A percentile compares a stretch with the other conserved stretches of the same genome.
These are phyloP conservation scores for Blastomyces gilchristii DNA, from an alignment of 2,329 filamentous ascomycete genomes.

Conservation along the genomic window DNA sequence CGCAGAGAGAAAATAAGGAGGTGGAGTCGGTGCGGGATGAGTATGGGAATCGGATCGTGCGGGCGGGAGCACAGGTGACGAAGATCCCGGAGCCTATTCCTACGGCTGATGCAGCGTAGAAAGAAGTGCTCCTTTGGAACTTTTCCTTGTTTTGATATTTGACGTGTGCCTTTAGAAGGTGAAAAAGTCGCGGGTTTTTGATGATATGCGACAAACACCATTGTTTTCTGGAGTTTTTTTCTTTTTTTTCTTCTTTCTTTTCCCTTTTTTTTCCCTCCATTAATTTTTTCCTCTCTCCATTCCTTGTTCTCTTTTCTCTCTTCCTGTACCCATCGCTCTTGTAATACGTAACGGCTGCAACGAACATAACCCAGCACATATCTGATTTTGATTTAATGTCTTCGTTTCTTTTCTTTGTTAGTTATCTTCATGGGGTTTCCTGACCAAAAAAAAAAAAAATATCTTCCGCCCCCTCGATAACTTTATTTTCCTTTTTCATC, in stretches of 20 bases:
- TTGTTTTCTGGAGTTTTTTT: background rate
- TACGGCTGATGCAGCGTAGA: constrained; percentile 70
- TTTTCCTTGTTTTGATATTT: no score
- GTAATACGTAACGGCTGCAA: constrained; percentile 1
- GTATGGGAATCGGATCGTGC: constrained; percentile 68
- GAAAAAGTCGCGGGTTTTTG: no score
- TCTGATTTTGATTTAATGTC: background rate
- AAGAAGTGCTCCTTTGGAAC: background rate
- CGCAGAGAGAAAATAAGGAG: constrained; percentile 75
- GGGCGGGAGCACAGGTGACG: constrained; percentile 76
- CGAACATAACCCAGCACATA: background rate
- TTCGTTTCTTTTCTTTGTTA: no score
- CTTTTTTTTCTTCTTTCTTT: background rate
- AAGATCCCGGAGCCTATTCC: constrained; percentile 69
- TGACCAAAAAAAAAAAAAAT: no score
- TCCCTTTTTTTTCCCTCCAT: constrained; percentile 10
- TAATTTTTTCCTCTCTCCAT: background rate
- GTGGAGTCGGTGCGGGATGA: constrained; percentile 70
- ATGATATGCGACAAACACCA: background rate
- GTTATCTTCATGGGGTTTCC: no score
- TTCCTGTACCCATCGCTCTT: background rate
- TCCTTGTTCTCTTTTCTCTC: background rate
- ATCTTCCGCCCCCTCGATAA: no score
- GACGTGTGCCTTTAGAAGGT: no score
- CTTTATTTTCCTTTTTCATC: background rate